Conservation (phyloP, 148 eudicot genomes). For the Limonium bicolor region DNA sequence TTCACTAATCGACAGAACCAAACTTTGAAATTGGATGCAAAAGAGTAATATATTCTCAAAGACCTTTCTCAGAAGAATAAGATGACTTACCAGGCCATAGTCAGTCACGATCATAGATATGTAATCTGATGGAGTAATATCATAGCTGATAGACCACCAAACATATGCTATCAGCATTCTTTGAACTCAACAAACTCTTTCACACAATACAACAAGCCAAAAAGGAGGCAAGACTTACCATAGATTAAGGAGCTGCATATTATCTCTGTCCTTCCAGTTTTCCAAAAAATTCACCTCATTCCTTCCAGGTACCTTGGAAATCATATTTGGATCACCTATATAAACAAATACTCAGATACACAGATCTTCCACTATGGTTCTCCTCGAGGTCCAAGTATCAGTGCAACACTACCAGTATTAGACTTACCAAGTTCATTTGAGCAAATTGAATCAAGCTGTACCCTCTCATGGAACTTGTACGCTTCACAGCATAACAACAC, state of each 20-base stretch:
- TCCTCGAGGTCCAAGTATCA: neutral
- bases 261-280: constrained; percentile 37
- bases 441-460: constrained; percentile 91
- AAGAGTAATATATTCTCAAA: neutral
- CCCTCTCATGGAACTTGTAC: constrained; percentile 87
- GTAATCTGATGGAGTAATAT: constrained; percentile 80
- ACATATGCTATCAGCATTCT: constrained; percentile 4
- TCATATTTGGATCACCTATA: constrained; percentile 69
- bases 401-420: neutral
- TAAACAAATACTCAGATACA: neutral
- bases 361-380: neutral
- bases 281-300: constrained; percentile 35
- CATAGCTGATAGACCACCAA: constrained; percentile 39
- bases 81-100: constrained; percentile 69
- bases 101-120: constrained; percentile 78
- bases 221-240: constrained; percentile 48
- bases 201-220: too few relatives aligned
- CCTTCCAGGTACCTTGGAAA: constrained; percentile 61
- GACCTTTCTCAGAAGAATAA: neutral
- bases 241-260: constrained; percentile 67
- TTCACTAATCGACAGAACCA: too few relatives aligned
- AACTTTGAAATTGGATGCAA: neutral
- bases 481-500: constrained; percentile 91
- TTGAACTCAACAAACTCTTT: neutral
- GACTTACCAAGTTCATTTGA: constrained; percentile 75